Evolutionary conservation across 202 grass and related monocot genomes (phyloP), one percentile per base, ranked within the genome.

Genomic region (Tripidium arundinaceum): DNA sequence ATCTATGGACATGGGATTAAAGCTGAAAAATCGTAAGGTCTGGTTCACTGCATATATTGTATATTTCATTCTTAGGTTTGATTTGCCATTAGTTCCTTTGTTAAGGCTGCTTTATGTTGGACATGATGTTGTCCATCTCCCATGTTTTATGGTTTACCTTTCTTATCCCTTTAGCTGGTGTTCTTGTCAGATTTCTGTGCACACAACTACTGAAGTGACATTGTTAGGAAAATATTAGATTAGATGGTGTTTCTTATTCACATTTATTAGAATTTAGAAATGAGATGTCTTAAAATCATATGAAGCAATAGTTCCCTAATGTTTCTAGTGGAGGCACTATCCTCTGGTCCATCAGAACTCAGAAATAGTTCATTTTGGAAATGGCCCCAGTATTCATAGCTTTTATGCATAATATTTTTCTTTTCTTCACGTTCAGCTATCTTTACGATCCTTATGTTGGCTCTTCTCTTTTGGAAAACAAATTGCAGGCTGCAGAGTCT

Each of bases 11-110:
- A 95, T 98, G 92, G 92, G 95, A 71, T 85, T 98, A 70, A 98
- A 95, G 86, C 70, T 98, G 73, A 98, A 91, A 90, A 98, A 98
- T 63, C 90, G 95, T 69, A 98, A 98, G 95, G 95, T 95, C 87
- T 83, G 88, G 42, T 78, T 82, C 85, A 59, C 19, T 74, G 82
- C 67, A 82, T 69, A 28, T 46, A 22, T 43, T 68, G 14, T 77
- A 82, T 38, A 13, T 73, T 84, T 49, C 76, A 27, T 80, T 33
- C 42, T 24, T 57, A 50, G 14, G 26, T 38, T 73, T 68, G 4
- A 65, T 60, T 19, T 68, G 43, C 31, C 3, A 29, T 58, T 45
- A 13, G 38, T 34, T 62, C 4, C 27, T 14, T 22, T 71, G 4
- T 59, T 67, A 19, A 69, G 14, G 57, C 41, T 80, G 4, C 11